Conservation (phyloP, 1,139 yeast species). For the Kluyveromyces marxianus region DNA sequence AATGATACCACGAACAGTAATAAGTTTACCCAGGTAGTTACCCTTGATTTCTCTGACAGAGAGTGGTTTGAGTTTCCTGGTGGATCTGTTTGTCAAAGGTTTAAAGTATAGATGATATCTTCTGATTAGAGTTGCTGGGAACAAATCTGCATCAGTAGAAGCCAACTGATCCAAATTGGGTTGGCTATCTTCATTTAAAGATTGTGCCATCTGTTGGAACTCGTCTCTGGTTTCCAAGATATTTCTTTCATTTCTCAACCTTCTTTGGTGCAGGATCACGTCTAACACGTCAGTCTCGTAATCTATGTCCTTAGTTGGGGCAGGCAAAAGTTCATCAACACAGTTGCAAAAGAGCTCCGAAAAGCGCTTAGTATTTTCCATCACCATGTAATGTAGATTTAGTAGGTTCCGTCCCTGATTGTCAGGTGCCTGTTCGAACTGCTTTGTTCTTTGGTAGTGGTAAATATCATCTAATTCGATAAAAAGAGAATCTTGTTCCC, state of each 20-base stretch:
- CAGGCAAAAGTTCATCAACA: conserved; percentile 80
- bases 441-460: conserved; percentile 4
- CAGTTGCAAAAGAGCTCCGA: conserved; percentile 67
- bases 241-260: conserved; percentile 67
- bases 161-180: conserved; percentile 25
- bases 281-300: conserved; percentile 89
- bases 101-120: conserved; percentile 81
- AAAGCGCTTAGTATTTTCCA: conserved; percentile 70
- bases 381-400: conserved; percentile 35
- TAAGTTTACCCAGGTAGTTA: conserved; percentile 69
- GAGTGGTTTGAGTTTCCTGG: conserved; percentile 41
- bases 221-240: conserved; percentile 27
- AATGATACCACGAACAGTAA: conserved; percentile 89
- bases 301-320: conserved; percentile 61
- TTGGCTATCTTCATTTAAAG: not conserved
- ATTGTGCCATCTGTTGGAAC: conserved; percentile 47
- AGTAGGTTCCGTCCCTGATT: conserved; percentile 25
- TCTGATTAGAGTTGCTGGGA: conserved; percentile 82
- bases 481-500: conserved; percentile 60
- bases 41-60: conserved; percentile 92
- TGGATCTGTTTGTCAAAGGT: conserved; percentile 46
- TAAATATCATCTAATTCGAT: conserved; percentile 77
- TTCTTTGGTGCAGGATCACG: conserved; percentile 85
- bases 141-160: conserved; percentile 39
- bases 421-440: not conserved